phyloP scores from a whole-genome alignment of 2,329 filamentous ascomycete species.

The Trichoderma oligosporum region DNA sequence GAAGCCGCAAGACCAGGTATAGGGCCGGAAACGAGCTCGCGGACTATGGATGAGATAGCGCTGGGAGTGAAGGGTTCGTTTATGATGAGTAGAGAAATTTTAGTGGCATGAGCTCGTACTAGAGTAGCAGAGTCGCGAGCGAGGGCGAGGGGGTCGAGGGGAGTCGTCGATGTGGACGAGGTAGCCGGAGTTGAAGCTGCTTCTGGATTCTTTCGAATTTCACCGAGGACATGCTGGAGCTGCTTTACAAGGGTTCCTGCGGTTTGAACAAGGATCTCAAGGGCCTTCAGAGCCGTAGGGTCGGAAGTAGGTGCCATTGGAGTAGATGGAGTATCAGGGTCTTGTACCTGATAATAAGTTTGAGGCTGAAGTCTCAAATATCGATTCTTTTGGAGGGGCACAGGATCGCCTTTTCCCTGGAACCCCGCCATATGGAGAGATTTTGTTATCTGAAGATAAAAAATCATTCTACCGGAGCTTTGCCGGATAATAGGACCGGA shows the following conservation, averaged over 20 bases:
- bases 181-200: slow-evolving; percentile 14
- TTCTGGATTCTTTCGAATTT: slow-evolving; percentile 35
- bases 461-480: slow-evolving; percentile 2
- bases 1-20: slow-evolving; percentile 71
- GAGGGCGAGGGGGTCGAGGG: slow-evolving; percentile 60
- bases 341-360: background rate
- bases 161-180: slow-evolving; percentile 20
- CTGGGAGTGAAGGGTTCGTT: slow-evolving; percentile 82
- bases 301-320: slow-evolving; percentile 27
- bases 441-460: background rate
- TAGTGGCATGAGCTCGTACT: slow-evolving; percentile 79
- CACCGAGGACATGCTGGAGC: slow-evolving; percentile 41
- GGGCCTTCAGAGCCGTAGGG: slow-evolving; percentile 33
- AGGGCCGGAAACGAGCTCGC: slow-evolving; percentile 67
- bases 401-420: slow-evolving; percentile 1
- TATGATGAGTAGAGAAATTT: slow-evolving; percentile 80
- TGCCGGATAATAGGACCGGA: slow-evolving; percentile 9
- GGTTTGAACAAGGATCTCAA: slow-evolving; percentile 39
- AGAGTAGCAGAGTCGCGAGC: slow-evolving; percentile 68
- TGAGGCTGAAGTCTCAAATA: background rate
- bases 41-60: slow-evolving; percentile 66
- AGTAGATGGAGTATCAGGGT: no score
- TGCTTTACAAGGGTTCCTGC: slow-evolving; percentile 39
- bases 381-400: slow-evolving; percentile 14
- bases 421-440: slow-evolving; percentile 17